Evolutionary conservation across 352 stramenopile species (phyloP).

Genomic region (Phytophthora syringae): DNA sequence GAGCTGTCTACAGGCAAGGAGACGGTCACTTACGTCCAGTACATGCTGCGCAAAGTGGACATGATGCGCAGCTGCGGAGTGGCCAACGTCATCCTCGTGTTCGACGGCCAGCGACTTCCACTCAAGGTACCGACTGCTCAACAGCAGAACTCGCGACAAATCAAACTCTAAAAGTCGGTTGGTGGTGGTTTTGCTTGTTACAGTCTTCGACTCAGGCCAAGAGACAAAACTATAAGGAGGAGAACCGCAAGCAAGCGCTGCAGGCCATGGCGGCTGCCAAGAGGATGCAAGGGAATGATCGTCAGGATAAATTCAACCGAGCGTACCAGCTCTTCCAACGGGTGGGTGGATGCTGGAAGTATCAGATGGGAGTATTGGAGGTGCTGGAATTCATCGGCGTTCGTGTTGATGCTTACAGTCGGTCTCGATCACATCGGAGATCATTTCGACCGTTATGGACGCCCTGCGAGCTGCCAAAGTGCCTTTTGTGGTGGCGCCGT

Average conservation of each 20-base stretch:
- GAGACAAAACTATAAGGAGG: conserved; percentile 57
- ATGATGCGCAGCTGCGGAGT: conserved; percentile 63
- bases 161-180: no score
- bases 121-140: conserved; percentile 51
- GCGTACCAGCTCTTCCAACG: conserved; percentile 67
- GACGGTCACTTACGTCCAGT: conserved; percentile 72
- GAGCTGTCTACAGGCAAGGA: conserved; percentile 69
- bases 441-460: conserved; percentile 65
- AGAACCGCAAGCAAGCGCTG: conserved; percentile 61
- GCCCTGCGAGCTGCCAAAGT: conserved; percentile 53
- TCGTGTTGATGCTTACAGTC: conserved; percentile 33
- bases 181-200: conserved; percentile 4
- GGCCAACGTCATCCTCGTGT: conserved; percentile 68
- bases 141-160: no score
- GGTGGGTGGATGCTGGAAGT: conserved; percentile 22
- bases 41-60: conserved; percentile 81
- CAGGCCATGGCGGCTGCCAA: conserved; percentile 58
- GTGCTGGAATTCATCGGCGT: not conserved
- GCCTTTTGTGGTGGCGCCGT: conserved; percentile 74
- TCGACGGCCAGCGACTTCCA: conserved; percentile 76
- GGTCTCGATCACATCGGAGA: conserved; percentile 68
- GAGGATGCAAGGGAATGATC: conserved; percentile 49
- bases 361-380: not conserved
- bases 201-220: conserved; percentile 76
- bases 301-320: conserved; percentile 62